Evolutionary conservation across 2,329 filamentous ascomycete genomes (phyloP), one percentile per base, ranked within the genome.

Genomic region (Alternaria dauci): DNA sequence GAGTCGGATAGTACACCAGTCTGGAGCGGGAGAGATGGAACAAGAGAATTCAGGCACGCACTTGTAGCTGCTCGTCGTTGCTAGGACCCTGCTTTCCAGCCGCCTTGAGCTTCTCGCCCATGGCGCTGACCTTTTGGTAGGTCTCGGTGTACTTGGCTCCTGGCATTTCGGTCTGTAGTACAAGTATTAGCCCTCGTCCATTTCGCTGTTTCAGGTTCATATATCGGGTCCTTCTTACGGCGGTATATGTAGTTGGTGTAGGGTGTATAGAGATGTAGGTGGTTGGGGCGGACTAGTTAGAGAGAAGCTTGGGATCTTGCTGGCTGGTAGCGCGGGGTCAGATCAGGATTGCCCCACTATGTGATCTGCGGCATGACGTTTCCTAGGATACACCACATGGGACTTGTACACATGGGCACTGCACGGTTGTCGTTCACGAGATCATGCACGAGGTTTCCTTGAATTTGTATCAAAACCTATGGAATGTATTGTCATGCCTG

Each of bases 41-140:
- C 23, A 34, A 32, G 28, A 34, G 9, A 46, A 23, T 42, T 34
- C 26, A 11, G 25, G 2, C 2, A 55, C 71, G 36, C 75, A 81
- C 84, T 73, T 88, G 80, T 71, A 93, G 87, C 66, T 72, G 66
- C 62, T 78, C 73, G 30, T 75, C 73, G 51, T 78, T 75, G 59
- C 58, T 71, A 9, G 74, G 75, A 3, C 68, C 67, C 28, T 59
- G 61, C 60, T 70, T 72, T 43, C 66, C 63, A 20, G 64, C 69
- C 14, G 69, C 65, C 63, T 72, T 72, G 67, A 72, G 69, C 69
- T 69, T 72, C 61, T 69, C 66, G 66, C 70, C 70, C 66, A 77
- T 75, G 53, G 68, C 63, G 64, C 64, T 69, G 58, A 73, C 65
- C 61, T 76, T 73, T 39, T 71, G 54, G 68, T 73, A 78, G 61